Base-by-base conservation (phyloP, 164 flowering plant genomes). In the Tinospora cordifolia region DNA sequence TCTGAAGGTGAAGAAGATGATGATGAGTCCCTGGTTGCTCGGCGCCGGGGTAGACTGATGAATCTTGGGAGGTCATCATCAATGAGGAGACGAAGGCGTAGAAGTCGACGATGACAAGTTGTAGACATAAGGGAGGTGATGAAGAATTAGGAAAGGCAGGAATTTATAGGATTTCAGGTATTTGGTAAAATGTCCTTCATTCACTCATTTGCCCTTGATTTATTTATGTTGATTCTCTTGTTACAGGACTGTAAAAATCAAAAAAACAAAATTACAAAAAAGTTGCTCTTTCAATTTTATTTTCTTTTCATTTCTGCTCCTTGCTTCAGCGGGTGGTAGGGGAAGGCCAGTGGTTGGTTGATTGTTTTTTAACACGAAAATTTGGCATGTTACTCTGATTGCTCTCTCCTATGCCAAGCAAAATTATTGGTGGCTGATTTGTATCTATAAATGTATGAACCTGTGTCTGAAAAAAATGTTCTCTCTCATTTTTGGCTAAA, bases 81-180 rank as follows among this genome's bases (percentile, higher is more conserved):
- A 13, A 74, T 67, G 64, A 73, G 80, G 40, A 67, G 80, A 71
- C 74, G 73, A 19, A 65, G 77, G 65, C 78, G 73, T 39, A 69
- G 80, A 68, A 75, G 70, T 66, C 70, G 71, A 47, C 71, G 51
- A 40, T 58, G 73, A 26, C 24, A 77, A 5, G 63, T 71, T 26
- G 10, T 65, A 59, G 75, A 74, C 60, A 54, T 17, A 24, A 54
- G 21, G 25, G 60, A 22, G 60, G 60, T 24, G 21, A 19, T 44
- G 47, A 4, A 4, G 2, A 30, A 30, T 30, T 30, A 30, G 36
- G 47, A 44, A 44, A 44, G 47, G n/a, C n/a, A n/a, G n/a, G 60
- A 22, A 17, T 54, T 54, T 11, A n/a, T 54, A 54, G 60, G 60
- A 54, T 54, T 15, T 54, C 22, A 54, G 24, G n/a, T 54, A 17